These are phyloP conservation scores for Aristolochia californica DNA, from an alignment of 164 flowering plant species.

Conservation along the genomic window DNA sequence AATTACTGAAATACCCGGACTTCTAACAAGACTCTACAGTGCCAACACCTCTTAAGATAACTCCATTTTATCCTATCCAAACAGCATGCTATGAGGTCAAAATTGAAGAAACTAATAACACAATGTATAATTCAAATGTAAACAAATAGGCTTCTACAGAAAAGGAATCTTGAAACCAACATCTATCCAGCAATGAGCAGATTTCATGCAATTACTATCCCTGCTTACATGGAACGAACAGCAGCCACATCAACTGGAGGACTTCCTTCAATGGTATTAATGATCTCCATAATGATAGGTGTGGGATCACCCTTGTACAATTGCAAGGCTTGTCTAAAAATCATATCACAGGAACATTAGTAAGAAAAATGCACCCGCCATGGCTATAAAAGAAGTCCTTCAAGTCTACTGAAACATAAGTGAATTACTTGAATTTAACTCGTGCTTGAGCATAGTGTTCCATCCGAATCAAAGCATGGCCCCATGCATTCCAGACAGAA, in stretches of 20 bases:
- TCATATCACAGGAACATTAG: slow-evolving; percentile 5
- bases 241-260: slow-evolving; percentile 95
- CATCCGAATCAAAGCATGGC: slow-evolving; percentile 92
- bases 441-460: slow-evolving; percentile 97
- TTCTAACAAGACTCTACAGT: no score
- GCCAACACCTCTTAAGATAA: no score
- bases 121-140: no score
- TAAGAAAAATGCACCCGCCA: slow-evolving; percentile 2
- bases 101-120: no score
- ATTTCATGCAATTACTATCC: background rate
- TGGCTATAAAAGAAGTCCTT: background rate
- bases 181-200: no score
- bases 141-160: no score
- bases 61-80: no score
- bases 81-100: no score
- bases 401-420: background rate
- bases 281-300: slow-evolving; percentile 64
- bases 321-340: slow-evolving; percentile 92
- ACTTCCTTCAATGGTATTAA: slow-evolving; percentile 87
- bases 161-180: no score
- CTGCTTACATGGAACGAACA: slow-evolving; percentile 85
- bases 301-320: slow-evolving; percentile 74
- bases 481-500: slow-evolving; percentile 99
- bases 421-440: slow-evolving; percentile 81
- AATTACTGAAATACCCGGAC: no score